Base-by-base conservation (phyloP, 208 protist genomes). In the Crithidia thermophila region DNA sequence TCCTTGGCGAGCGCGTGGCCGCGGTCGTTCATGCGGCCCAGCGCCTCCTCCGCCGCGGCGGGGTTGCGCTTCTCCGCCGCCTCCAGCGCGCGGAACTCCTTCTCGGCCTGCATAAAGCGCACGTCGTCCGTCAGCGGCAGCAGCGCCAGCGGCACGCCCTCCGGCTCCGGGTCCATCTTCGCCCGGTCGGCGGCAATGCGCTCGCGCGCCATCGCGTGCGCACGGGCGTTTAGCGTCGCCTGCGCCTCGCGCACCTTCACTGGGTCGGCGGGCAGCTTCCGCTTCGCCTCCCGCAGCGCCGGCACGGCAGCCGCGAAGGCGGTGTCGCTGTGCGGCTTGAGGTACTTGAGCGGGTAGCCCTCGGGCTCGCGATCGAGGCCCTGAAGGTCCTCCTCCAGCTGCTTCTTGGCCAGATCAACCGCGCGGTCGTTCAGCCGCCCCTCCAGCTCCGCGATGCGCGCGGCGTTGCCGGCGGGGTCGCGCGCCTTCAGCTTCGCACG, bases 341-440 rank as follows among this genome's bases (percentile, higher is more conserved):
- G 77, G 21, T 78, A 80, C 9, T 45, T 68, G 20, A 95, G 40
- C 21, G 85, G 73, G 59, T 85, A 81, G 31, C 84, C 82, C 43
- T 87, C 75, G 21, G 84, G 84, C 65, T 88, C 77, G 25, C 57
- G 71, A 18, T 90, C 85, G 18, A 94, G 71, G 0, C 78, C 79
- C 16, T 77, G 28, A 45, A 90, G 57, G 46, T 94, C 88, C 33
- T 89, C 80, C 34, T 84, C 82, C 30, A 90, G 63, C 60, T 85
- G 80, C 75, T 81, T 78, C 67, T 67, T 79, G 4, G 88, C 88
- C 58, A 94, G 65, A 30, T 85, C 79, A 9, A 42, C 30, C 6
- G 81, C 82, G 25, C 78, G 85, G 11, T 84, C 81, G 58, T 94
- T 94, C 39, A 94, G 68, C 10, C 77, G 68, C 9, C 64, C 70